Base-by-base conservation (phyloP, 2,329 filamentous ascomycete species). In the Uncinocarpus reesii region DNA sequence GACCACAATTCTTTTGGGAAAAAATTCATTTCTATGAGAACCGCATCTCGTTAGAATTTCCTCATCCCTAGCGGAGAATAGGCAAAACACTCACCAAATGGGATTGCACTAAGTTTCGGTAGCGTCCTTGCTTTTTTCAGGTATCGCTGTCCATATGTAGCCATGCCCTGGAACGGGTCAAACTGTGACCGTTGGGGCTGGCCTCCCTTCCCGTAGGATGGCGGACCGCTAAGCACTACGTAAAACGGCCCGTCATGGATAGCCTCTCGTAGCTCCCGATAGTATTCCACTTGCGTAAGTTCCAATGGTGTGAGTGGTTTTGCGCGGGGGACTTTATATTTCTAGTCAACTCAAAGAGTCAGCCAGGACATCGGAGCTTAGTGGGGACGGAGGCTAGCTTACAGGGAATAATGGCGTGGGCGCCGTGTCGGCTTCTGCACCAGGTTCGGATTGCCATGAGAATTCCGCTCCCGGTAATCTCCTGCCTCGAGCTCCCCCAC, bases 91-190 rank as follows among this genome's bases (percentile, higher is more conserved):
- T 62, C 59, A 78, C 76, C 68, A 57, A 79, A 80, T 16, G 75
- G 68, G 36, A 75, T 64, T 18, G 70, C 73, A 41, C 70, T 68
- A 16, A 81, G 63, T 52, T 72, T 72, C 0, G 79, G 79, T 7
- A 80, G 58, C 16, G 67, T 71, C 51, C 76, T 66, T 55, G 72
- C 71, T 56, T 76, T 76, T 54, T 75, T 77, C 48, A 73, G 65
- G 60, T 79, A 81, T 57, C 72, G 75, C 47, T 75, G 69, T 13
- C 73, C 73, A 58, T 79, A 82, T 0, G 76, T 78, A 32, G 75
- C 75, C 62, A 80, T 80, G 48, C 76, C 76, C 36, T 74, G 70
- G 57, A 82, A 82, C 1, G 79, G 76, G 59, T 82, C 76, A 57
- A 80, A 76, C 16, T 71, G 71, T 57, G 69, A 65, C 56, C 67